These are phyloP conservation scores for Linnemannia zychae DNA, from an alignment of 192 early-diverging fungal genomes.

Conservation along the genomic window DNA sequence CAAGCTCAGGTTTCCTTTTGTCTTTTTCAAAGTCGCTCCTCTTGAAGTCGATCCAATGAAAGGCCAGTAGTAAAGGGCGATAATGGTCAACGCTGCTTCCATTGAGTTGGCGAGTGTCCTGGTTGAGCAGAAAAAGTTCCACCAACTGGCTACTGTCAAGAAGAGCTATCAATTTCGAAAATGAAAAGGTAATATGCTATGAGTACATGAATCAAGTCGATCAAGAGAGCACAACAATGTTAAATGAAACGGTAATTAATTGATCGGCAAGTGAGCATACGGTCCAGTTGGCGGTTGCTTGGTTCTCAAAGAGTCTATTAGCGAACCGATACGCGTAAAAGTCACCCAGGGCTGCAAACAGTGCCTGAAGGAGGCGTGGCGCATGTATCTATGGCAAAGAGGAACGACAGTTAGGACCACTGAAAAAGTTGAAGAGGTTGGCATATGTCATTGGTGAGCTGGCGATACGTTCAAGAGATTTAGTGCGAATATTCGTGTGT, in stretches of 20 bases:
- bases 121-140: conserved; percentile 67
- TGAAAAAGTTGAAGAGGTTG: neutral
- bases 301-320: conserved; percentile 68
- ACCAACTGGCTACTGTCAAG: conserved; percentile 68
- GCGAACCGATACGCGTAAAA: conserved; percentile 82
- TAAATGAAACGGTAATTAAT: neutral
- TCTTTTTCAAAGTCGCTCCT: neutral
- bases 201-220: neutral
- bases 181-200: neutral
- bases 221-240: neutral
- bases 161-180: conserved; percentile 56
- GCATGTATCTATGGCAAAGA: conserved; percentile 67
- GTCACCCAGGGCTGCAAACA: conserved; percentile 81
- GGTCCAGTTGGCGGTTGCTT: conserved; percentile 71
- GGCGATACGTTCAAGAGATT: neutral
- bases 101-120: conserved; percentile 73
- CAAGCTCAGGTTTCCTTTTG: conserved; percentile 13
- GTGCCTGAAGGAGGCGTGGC: conserved; percentile 81
- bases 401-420: neutral
- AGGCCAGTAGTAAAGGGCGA: conserved; percentile 92
- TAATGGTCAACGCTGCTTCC: conserved; percentile 81
- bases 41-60: conserved; percentile 49
- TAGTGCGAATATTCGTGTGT: neutral
- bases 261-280: conserved; percentile 47
- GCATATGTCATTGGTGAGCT: neutral